Percentiles rank a stretch among this genome's conserved stretches.
Evolutionary conservation across 2,329 filamentous ascomycete genomes (phyloP).

Genomic region (Microascus cirrosus): DNA sequence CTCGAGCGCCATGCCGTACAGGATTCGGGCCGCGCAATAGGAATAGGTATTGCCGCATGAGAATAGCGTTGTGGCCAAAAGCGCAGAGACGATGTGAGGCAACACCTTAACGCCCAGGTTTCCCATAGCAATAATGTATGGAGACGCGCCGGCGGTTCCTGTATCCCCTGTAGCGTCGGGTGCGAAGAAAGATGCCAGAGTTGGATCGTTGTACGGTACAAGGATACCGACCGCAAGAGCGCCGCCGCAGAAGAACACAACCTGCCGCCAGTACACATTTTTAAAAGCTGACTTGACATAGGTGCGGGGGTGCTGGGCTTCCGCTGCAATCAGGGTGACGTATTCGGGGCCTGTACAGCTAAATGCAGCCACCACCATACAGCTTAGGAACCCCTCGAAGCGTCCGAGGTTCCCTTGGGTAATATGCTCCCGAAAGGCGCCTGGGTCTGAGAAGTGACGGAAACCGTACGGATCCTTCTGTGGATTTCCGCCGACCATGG

Average conservation of each 20-base stretch:
- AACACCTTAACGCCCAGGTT: constrained; percentile 50
- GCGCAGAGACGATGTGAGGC: constrained; percentile 62
- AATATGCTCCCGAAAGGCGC: constrained; percentile 57
- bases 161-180: constrained; percentile 45
- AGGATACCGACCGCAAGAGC: constrained; percentile 62
- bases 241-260: constrained; percentile 65
- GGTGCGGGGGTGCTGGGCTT: constrained; percentile 57
- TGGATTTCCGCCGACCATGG: constrained; percentile 76
- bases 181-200: constrained; percentile 48
- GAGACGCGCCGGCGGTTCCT: constrained; percentile 54
- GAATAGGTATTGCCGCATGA: constrained; percentile 55
- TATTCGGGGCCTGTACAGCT: constrained; percentile 59
- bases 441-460: constrained; percentile 53
- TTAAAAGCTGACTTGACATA: constrained; percentile 67
- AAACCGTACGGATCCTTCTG: constrained; percentile 62
- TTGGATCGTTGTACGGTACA: constrained; percentile 56
- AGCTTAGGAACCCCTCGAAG: constrained; percentile 67
- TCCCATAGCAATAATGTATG: constrained; percentile 59
- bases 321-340: constrained; percentile 57
- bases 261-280: constrained; percentile 68
- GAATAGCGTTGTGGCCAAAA: constrained; percentile 56
- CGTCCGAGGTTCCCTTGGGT: constrained; percentile 54
- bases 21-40: constrained; percentile 57
- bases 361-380: constrained; percentile 60
- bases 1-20: constrained; percentile 59